A percentile compares a stretch with the other conserved stretches of the same genome.
Evolutionary conservation across 2,329 filamentous ascomycete genomes (phyloP).

Genomic region (Rutstroemia sp.): DNA sequence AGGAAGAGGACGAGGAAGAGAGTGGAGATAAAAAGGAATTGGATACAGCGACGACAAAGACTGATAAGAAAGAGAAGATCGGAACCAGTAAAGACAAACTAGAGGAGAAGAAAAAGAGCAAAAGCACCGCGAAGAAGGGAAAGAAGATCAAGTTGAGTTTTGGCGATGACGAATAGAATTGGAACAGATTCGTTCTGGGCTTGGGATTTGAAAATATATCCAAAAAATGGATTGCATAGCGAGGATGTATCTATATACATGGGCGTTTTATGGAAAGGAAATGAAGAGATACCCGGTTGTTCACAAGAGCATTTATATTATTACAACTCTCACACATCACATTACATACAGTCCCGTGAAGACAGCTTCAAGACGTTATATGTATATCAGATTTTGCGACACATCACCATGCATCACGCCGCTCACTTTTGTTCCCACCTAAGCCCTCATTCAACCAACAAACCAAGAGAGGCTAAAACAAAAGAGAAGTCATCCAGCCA

Average conservation of each 20-base stretch:
- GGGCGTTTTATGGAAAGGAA: background rate
- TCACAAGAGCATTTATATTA: background rate
- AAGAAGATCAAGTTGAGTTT: conserved; percentile 64
- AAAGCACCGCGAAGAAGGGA: conserved; percentile 30
- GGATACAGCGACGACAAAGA: background rate
- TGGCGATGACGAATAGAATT: conserved; percentile 45
- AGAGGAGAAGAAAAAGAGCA: conserved; percentile 22
- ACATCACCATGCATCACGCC: too few species aligned
- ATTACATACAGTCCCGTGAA: too few species aligned
- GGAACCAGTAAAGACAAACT: background rate
- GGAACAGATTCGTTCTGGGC: background rate
- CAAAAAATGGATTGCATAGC: background rate
- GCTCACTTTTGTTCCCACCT: background rate
- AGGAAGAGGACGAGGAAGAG: conserved; percentile 4
- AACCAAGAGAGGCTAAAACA: background rate
- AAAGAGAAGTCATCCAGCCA: too few species aligned
- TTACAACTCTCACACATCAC: background rate
- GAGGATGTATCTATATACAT: background rate
- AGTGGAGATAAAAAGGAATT: background rate
- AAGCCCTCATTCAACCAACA: background rate
- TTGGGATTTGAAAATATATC: background rate
- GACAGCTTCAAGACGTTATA: too few species aligned
- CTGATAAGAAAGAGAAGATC: background rate
- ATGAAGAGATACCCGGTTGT: background rate
- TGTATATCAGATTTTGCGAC: too few species aligned